Conservation (phyloP, 169 alveolate species). For the Plasmodium knowlesi region DNA sequence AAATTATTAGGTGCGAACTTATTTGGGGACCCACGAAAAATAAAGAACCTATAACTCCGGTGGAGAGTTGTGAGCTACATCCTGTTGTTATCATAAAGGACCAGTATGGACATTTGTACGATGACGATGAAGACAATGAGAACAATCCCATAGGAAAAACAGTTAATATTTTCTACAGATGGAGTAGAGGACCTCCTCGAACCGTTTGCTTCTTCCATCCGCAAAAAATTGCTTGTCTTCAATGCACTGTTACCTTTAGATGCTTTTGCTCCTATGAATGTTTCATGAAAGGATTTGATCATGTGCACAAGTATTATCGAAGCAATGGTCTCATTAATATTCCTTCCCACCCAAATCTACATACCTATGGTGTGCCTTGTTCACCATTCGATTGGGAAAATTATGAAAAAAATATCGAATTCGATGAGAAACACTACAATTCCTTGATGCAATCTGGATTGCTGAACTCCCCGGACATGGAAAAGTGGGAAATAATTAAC, state of each 20-base stretch:
- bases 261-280: conserved; percentile 85
- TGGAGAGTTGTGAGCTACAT: conserved; percentile 85
- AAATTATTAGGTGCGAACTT: conserved; percentile 78
- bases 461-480: conserved; percentile 73
- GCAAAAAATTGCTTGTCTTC: conserved; percentile 80
- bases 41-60: conserved; percentile 83
- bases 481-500: conserved; percentile 77
- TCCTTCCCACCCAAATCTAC: conserved; percentile 83
- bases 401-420: conserved; percentile 79
- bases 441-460: conserved; percentile 81
- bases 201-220: conserved; percentile 87
- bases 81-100: conserved; percentile 85
- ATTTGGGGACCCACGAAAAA: conserved; percentile 78
- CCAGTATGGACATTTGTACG: conserved; percentile 78
- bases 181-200: conserved; percentile 87
- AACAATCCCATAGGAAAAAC: conserved; percentile 76
- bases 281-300: conserved; percentile 80
- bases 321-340: conserved; percentile 79
- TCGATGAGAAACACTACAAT: conserved; percentile 81
- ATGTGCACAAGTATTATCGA: conserved; percentile 80
- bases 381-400: conserved; percentile 83
- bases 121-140: conserved; percentile 78
- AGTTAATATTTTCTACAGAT: conserved; percentile 78
- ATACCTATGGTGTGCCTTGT: conserved; percentile 86
- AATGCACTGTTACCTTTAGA: conserved; percentile 83